Evolutionary conservation across 495 filamentous ascomycete species (phyloP), one percentile per base, ranked within the genome.

Genomic region (Evernia prunastri): DNA sequence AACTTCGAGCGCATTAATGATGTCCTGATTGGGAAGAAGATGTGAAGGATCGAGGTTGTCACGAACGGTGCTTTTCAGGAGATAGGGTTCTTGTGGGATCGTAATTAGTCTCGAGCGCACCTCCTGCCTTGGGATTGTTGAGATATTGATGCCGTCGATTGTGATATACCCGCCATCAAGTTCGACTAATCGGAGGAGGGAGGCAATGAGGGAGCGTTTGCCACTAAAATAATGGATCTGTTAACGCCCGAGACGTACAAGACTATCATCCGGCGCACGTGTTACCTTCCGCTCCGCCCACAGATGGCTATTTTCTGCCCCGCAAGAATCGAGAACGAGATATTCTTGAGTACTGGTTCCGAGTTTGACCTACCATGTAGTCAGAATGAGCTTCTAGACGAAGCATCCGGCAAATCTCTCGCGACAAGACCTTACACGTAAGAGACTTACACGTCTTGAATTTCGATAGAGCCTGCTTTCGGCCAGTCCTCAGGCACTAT

Each of bases 291-390:
- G 13, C 49, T 51, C 59, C 65, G 56, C 36, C 64, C 65, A 61
- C 68, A 69, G 51, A 87, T 83, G 31, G 77, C 81, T 35, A 86
- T 72, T 62, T 86, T 86, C 69, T 87, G 78, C 12, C 84, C 85
- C 4, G 79, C 72, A 7, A 73, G 59, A 39, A 88, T 78, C 15
- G 73, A 70, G 0, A 87, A 63, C 18, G 76, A 80, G 11, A 87
- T 69, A 58, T 83, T 69, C 13, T 77, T 74, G 45, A 87, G 74
- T 15, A 81, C 80, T 6, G 72, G 45, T 37, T 62, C 33, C n/a
- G 51, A 63, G 31, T 58, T 70, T 36, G 71, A 77, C 66, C 80
- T 79, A 29, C 73, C 68, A 78, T 78, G 47, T 69, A 75, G 23
- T 78, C 70, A 6, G 66, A 69, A 13, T 73, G 65, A 68, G 88